Conservation (phyloP, 2,329 filamentous ascomycete genomes). For the Colletotrichum sidae region DNA sequence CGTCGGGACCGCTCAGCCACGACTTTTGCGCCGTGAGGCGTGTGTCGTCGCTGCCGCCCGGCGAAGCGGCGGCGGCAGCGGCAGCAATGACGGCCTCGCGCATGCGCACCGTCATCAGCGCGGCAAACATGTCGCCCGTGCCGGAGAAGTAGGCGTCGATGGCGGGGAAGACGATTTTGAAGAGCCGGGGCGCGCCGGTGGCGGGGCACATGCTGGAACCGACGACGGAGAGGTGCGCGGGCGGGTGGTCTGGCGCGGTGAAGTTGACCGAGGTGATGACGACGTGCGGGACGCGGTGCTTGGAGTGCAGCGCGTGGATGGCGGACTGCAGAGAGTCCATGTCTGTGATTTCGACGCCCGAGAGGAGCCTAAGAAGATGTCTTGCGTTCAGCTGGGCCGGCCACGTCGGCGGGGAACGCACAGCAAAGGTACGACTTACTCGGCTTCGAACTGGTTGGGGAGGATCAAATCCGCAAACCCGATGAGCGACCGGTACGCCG, state of each 20-base stretch:
- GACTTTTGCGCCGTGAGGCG: slow-evolving; percentile 64
- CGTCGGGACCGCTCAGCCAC: slow-evolving; percentile 83
- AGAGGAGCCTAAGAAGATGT: slow-evolving; percentile 79
- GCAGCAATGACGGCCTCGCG: slow-evolving; percentile 77
- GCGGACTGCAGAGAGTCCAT: slow-evolving; percentile 78
- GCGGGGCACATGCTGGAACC: slow-evolving; percentile 73
- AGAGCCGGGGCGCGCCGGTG: slow-evolving; percentile 77
- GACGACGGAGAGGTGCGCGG: slow-evolving; percentile 74
- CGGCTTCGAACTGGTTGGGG: slow-evolving; percentile 97
- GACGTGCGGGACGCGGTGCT: slow-evolving; percentile 84
- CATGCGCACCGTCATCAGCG: slow-evolving; percentile 87
- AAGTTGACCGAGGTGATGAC: slow-evolving; percentile 92
- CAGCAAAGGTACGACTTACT: slow-evolving; percentile 67
- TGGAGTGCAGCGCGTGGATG: slow-evolving; percentile 80
- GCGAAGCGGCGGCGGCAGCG: background rate
- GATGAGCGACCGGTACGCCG: slow-evolving; percentile 86
- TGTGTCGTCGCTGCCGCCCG: too few relatives aligned
- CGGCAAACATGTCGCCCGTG: slow-evolving; percentile 98
- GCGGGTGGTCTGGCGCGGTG: slow-evolving; percentile 61
- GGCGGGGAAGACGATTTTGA: slow-evolving; percentile 86
- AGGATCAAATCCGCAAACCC: slow-evolving; percentile 89
- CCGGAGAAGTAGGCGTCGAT: slow-evolving; percentile 96
- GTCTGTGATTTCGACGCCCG: slow-evolving; percentile 84
- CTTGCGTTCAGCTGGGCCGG: too few relatives aligned
- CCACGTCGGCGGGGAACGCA: background rate